These are phyloP conservation scores for Talaromyces wortmannii DNA, from an alignment of 495 filamentous ascomycete species.

Conservation along the genomic window DNA sequence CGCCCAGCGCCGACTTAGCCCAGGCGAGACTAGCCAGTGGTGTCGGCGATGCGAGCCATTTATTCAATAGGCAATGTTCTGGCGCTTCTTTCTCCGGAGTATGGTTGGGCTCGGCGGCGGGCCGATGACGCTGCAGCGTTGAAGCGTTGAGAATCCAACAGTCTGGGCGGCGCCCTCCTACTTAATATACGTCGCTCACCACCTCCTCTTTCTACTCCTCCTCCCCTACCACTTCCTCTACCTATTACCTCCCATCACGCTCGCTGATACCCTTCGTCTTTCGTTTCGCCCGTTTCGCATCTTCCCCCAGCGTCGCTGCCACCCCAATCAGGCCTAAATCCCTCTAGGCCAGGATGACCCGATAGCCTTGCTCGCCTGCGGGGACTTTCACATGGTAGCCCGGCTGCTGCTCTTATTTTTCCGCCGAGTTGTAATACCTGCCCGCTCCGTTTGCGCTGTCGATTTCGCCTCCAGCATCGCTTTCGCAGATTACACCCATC, in stretches of 20 bases:
- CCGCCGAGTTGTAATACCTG: background rate
- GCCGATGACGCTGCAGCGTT: slow-evolving; percentile 4
- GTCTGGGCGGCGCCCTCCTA: background rate
- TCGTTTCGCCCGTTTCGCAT: background rate
- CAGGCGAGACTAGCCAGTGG: slow-evolving; percentile 2
- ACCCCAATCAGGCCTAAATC: background rate
- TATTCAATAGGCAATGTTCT: background rate
- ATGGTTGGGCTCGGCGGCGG: background rate
- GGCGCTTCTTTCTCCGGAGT: background rate
- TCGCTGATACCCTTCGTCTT: background rate
- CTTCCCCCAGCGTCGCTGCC: background rate
- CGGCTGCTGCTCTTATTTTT: background rate
- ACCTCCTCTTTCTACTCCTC: background rate
- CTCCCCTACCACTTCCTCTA: background rate
- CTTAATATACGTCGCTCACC: background rate
- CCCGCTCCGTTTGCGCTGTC: background rate
- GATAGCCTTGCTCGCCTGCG: background rate
- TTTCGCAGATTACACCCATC: no score
- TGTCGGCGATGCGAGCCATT: background rate
- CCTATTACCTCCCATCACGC: background rate
- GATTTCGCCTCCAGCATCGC: no score
- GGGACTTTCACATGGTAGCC: background rate
- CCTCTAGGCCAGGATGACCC: background rate
- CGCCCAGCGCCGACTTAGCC: background rate
- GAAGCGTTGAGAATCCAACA: slow-evolving; percentile 8